These are phyloP conservation scores for Mucor lusitanicus DNA, from an alignment of 371 early-diverging fungal species.

Conservation along the genomic window DNA sequence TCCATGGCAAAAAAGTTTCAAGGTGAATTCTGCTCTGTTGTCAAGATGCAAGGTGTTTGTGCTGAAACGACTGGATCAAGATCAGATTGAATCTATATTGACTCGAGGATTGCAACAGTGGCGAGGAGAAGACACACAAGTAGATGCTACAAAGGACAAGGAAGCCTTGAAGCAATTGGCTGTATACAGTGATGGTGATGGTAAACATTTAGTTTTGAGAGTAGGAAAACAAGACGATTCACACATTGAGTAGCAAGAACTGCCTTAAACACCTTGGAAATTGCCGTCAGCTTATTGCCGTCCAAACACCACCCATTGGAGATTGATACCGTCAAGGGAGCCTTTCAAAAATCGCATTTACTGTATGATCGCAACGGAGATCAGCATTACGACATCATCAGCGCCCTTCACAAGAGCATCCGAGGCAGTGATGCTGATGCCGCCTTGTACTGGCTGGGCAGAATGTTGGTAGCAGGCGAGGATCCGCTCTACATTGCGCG, in stretches of 20 bases:
- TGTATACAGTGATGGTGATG: conserved; percentile 70
- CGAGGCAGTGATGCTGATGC: conserved; percentile 80
- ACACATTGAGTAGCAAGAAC: conserved; percentile 54
- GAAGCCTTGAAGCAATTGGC: conserved; percentile 52
- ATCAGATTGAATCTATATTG: conserved; percentile 63
- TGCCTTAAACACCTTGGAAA: conserved; percentile 72
- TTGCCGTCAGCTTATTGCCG: conserved; percentile 49
- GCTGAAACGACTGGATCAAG: conserved; percentile 61
- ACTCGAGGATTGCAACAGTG: conserved; percentile 55
- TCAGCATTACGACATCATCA: conserved; percentile 87
- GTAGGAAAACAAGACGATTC: neutral
- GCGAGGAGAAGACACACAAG: conserved; percentile 40
- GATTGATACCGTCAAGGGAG: conserved; percentile 45
- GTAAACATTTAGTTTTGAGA: conserved; percentile 29
- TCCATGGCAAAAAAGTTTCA: conserved; percentile 47
- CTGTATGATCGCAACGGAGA: conserved; percentile 85
- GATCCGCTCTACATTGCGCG: conserved; percentile 86
- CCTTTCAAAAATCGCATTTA: conserved; percentile 80
- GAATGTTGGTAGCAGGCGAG: conserved; percentile 89
- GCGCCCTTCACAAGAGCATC: conserved; percentile 86
- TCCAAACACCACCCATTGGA: conserved; percentile 22
- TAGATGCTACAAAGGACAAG: too few species aligned
- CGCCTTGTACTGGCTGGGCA: conserved; percentile 85
- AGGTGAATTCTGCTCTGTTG: conserved; percentile 80
- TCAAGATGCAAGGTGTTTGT: conserved; percentile 81